phyloP scores from a whole-genome alignment of 176 grass and related monocot genomes.

The Rhynchospora tenuis region DNA sequence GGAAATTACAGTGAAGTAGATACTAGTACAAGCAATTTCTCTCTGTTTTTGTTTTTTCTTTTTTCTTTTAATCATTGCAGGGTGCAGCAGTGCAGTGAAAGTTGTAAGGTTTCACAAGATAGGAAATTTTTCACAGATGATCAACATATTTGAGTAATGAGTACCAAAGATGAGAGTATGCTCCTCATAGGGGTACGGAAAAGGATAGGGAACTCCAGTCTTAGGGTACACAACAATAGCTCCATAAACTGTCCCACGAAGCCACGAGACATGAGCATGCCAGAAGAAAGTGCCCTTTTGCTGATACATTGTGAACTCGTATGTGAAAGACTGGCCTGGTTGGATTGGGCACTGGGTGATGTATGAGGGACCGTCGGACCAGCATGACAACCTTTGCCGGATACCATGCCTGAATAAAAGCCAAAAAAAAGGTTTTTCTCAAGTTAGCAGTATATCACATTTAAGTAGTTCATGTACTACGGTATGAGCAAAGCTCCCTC shows the following conservation, averaged over 20 bases:
- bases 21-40: not conserved
- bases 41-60: not conserved
- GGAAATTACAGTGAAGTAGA: not conserved
- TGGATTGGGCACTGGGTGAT: slow-evolving; percentile 38
- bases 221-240: slow-evolving; percentile 65
- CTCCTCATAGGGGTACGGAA: slow-evolving; percentile 38
- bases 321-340: slow-evolving; percentile 16
- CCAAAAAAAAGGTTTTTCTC: not conserved
- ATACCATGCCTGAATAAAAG: slow-evolving; percentile 21
- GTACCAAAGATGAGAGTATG: slow-evolving; percentile 34
- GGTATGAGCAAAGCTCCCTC: not conserved
- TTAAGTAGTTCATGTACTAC: not conserved
- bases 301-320: slow-evolving; percentile 41
- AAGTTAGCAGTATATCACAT: not conserved
- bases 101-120: not conserved
- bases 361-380: slow-evolving; percentile 25
- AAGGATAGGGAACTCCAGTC: slow-evolving; percentile 23
- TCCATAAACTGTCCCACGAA: slow-evolving; percentile 53
- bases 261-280: slow-evolving; percentile 29
- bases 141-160: not conserved
- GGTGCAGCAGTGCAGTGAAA: not conserved
- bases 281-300: slow-evolving; percentile 65
- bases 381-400: slow-evolving; percentile 13
- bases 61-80: not conserved
- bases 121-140: not conserved